Evolutionary conservation across 164 flowering plant genomes (phyloP), one percentile per base, ranked within the genome.

Genomic region (Echeveria elegans): DNA sequence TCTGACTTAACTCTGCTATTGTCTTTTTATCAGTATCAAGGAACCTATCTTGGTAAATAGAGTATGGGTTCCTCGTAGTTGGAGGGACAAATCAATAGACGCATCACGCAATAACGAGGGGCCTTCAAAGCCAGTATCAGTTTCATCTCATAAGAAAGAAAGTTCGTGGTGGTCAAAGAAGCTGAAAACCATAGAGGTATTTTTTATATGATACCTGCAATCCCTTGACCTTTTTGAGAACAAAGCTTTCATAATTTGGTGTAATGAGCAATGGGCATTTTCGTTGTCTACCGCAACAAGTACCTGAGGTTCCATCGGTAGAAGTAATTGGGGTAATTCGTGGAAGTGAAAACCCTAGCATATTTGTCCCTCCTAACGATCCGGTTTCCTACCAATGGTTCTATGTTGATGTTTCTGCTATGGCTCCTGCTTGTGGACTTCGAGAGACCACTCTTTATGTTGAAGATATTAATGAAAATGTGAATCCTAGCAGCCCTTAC

Each of bases 361-460:
- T 89, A 58, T 94, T 91, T 82, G 97, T 91, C 65, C 99, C 99
- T 66, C 79, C 78, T 62, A 94, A 94, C 78, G 93, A 90, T 74
- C 93, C 93, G 16, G 67, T 63, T 65, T 79, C 88, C 23, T 69
- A 72, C 28, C 96, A 89, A 77, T 94, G 99, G 97, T 94, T 94
- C 76, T 94, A 82, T 80, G 87, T 91, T 72, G 97, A 89, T 80
- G 89, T 88, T 68, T 87, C 96, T 52, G 88, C 79, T 62, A 87
- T 89, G 41, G 86, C 95, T 43, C 83, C 76, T 69, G 80, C 85
- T 63, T 75, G 72, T 76, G 89, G 89, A 32, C 85, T 94, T 69
- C 84, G 96, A 23, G 90, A 85, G 67, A 68, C 77, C 67, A 85
- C 96, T 61, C 32, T 87, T 37, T 89, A 87, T 73, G 64, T 91